Evolutionary conservation across 768 basidiomycete species (phyloP), one percentile per base, ranked within the genome.

Genomic region (Pulveroboletus sp.): DNA sequence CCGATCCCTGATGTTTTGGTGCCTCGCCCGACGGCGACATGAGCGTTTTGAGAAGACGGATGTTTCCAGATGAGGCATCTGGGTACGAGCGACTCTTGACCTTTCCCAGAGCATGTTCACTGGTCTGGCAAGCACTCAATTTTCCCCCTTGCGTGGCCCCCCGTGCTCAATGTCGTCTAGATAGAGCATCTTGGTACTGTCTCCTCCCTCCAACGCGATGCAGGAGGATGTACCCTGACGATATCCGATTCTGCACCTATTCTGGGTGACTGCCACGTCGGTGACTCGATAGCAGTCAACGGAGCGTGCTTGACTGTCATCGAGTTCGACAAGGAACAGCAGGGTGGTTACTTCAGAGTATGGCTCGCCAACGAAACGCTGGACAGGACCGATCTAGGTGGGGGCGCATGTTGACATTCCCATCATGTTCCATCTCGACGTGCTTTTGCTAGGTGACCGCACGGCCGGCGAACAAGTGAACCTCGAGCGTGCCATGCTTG

Each of bases 301-400:
- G 89, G 91, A 15, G 79, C 79, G 31, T 98, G 96, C 65, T 66
- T 99, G 64, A 98, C 96, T 0, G 95, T 95, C 39, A 93, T 86
- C 2, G 82, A 81, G 60, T 97, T 95, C 60, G 77, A 87, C 61
- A 68, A 74, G 54, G 70, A 69, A 30, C 71, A 76, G 37, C 59
- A 77, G 3, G 84, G 81, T 1, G 90, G 90, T 6, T 87, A 81
- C 79, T 98, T 99, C 75, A 89, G 81, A 62, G 91, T 97, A 41
- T 95, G 93, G 78, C 73, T 99, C 42, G 94, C 95, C 39, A 94
- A 95, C 58, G 96, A 99, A 74, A 98, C 96, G 13, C 71, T 99
- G 51, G 77, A 81, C 46, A 75, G 92, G 67, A 97, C 94, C 2
- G 89, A 97, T 71, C 73, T 98, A 30, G 96, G 95, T 89, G 63